Evolutionary conservation across 2,329 filamentous ascomycete genomes (phyloP).

Genomic region (Hypoxylon sp.): DNA sequence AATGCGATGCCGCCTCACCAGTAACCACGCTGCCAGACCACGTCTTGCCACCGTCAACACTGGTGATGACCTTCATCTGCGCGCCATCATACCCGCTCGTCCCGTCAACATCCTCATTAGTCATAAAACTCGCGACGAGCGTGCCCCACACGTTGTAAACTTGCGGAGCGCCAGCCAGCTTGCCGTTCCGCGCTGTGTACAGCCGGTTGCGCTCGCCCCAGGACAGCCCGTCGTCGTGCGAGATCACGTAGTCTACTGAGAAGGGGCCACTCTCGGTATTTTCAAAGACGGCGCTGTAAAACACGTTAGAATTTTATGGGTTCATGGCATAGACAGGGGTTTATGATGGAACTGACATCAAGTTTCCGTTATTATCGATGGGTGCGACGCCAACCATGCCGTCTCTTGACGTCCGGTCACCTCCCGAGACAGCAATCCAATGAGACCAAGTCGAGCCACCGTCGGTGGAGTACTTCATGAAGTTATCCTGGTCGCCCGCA

Average conservation of each 20-base stretch:
- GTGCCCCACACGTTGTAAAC: constrained; percentile 60
- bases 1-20: constrained; percentile 50
- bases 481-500: constrained; percentile 59
- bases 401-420: constrained; percentile 56
- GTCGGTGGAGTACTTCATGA: constrained; percentile 59
- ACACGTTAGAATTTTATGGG: constrained; percentile 1
- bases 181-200: constrained; percentile 56
- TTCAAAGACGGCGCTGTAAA: constrained; percentile 59
- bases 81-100: constrained; percentile 47
- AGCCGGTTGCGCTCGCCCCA: constrained; percentile 58
- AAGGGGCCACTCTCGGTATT: constrained; percentile 56
- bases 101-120: constrained; percentile 58
- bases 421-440: constrained; percentile 56
- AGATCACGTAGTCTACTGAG: constrained; percentile 57
- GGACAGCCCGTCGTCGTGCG: constrained; percentile 59
- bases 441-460: constrained; percentile 58
- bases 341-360: constrained; percentile 52
- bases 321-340: background rate
- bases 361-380: constrained; percentile 49
- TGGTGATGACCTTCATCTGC: constrained; percentile 55
- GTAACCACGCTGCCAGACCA: constrained; percentile 52
- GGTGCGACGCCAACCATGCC: constrained; percentile 63
- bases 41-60: constrained; percentile 47
- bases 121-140: constrained; percentile 62
- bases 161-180: constrained; percentile 60